Evolutionary conservation across 2,329 filamentous ascomycete genomes (phyloP).

Genomic region (Apiospora hydei): DNA sequence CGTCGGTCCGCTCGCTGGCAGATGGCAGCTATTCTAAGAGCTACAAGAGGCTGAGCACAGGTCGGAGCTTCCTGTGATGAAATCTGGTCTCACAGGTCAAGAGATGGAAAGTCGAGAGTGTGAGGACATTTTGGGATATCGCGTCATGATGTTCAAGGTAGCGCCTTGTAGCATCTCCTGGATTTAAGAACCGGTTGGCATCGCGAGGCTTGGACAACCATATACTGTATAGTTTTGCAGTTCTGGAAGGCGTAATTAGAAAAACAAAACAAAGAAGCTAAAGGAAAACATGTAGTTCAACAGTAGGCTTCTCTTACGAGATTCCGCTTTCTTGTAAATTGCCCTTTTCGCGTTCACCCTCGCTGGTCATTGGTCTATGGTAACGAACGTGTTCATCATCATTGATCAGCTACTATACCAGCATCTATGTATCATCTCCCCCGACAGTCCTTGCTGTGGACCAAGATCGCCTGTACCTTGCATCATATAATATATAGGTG

Average conservation of each 20-base stretch:
- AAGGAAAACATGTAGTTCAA: neutral
- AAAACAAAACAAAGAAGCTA: too few relatives aligned
- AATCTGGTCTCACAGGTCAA: neutral
- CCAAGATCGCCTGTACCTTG: neutral
- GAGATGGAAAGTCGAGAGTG: neutral
- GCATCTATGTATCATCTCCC: neutral
- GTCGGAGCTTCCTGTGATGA: constrained; percentile 24
- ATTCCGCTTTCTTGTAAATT: too few relatives aligned
- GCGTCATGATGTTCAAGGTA: neutral
- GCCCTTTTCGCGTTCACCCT: too few relatives aligned
- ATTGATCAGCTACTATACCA: neutral
- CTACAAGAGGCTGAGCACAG: constrained; percentile 37
- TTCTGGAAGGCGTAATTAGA: neutral
- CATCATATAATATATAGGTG: neutral
- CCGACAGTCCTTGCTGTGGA: neutral
- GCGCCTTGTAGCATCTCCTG: neutral
- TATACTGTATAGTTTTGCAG: neutral
- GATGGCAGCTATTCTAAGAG: constrained; percentile 32
- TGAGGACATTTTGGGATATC: neutral
- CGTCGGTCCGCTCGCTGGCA: constrained; percentile 24
- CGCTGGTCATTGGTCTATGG: neutral
- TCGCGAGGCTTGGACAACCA: neutral
- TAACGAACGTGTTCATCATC: constrained; percentile 11
- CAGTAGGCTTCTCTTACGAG: neutral
- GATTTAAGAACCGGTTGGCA: too few relatives aligned